phyloP scores from a whole-genome alignment of 495 filamentous ascomycete species.

The Xylaria intraflava region DNA sequence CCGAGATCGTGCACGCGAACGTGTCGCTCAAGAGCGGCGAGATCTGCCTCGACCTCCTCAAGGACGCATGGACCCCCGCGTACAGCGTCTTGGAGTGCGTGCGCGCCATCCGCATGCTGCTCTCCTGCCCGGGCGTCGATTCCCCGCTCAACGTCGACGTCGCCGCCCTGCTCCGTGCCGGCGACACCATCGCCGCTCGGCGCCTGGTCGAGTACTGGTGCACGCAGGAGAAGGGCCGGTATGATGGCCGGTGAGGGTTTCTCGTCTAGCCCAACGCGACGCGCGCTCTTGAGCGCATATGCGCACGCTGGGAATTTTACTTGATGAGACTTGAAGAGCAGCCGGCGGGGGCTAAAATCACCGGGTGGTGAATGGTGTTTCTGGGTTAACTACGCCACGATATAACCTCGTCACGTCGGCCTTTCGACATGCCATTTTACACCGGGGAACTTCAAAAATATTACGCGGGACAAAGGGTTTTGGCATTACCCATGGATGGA shows the following conservation, averaged over 20 bases:
- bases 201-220: conserved; percentile 77
- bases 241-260: conserved; percentile 35
- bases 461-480: background rate
- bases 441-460: background rate
- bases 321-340: too few species aligned
- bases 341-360: too few species aligned
- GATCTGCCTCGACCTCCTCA: conserved; percentile 86
- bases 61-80: conserved; percentile 73
- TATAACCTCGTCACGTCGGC: too few species aligned
- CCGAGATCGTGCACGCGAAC: conserved; percentile 81
- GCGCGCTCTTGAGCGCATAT: too few species aligned
- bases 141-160: conserved; percentile 87
- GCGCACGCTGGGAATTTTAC: too few species aligned
- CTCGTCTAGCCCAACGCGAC: too few species aligned
- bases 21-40: conserved; percentile 75
- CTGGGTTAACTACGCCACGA: too few species aligned
- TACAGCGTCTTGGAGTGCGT: conserved; percentile 75
- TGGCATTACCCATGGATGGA: background rate
- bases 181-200: conserved; percentile 71
- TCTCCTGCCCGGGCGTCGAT: conserved; percentile 70
- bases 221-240: conserved; percentile 44
- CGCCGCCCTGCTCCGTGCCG: conserved; percentile 65
- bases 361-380: too few species aligned
- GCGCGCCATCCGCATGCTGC: conserved; percentile 68
- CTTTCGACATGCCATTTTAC: background rate